Conservation (phyloP, 2,329 filamentous ascomycete genomes). For the Rosellinia necatrix region DNA sequence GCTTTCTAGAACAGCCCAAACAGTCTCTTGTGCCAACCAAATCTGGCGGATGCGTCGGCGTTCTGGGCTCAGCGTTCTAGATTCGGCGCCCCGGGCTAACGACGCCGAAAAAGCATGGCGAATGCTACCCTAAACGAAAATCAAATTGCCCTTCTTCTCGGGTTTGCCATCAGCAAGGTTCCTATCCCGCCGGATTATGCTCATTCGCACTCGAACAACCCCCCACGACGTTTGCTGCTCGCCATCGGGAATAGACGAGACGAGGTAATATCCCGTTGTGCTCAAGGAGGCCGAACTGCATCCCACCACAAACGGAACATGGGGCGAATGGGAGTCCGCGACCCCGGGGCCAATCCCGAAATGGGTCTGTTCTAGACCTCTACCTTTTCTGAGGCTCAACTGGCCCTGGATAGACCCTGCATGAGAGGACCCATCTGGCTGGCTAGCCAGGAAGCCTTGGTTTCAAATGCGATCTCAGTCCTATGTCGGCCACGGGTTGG, state of each 20-base stretch:
- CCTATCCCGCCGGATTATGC: no score
- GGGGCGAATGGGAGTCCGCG: not conserved
- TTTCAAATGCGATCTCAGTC: constrained; percentile 6
- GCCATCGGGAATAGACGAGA: not conserved
- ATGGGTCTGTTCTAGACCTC: constrained; percentile 11
- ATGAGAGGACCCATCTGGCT: not conserved
- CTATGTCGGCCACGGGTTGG: no score
- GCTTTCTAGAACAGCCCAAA: constrained; percentile 20
- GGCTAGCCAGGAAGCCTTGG: not conserved
- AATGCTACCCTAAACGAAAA: constrained; percentile 4
- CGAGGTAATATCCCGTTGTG: not conserved
- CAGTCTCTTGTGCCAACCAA: not conserved
- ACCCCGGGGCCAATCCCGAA: not conserved
- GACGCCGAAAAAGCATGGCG: not conserved
- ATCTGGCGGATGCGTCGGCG: constrained; percentile 5
- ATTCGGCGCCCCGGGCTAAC: not conserved
- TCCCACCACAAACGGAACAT: not conserved
- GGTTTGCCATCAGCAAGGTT: not conserved
- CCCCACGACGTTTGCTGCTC: no score
- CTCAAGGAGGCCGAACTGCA: not conserved
- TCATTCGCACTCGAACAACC: no score
- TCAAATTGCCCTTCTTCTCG: not conserved
- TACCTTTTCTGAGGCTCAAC: constrained; percentile 12
- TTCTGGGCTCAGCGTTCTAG: constrained; percentile 24
- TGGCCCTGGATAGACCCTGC: constrained; percentile 3